Percentiles rank a stretch among this genome's conserved stretches.
phyloP scores from a whole-genome alignment of 2,329 filamentous ascomycete species.

The Camptophora hylomeconis region DNA sequence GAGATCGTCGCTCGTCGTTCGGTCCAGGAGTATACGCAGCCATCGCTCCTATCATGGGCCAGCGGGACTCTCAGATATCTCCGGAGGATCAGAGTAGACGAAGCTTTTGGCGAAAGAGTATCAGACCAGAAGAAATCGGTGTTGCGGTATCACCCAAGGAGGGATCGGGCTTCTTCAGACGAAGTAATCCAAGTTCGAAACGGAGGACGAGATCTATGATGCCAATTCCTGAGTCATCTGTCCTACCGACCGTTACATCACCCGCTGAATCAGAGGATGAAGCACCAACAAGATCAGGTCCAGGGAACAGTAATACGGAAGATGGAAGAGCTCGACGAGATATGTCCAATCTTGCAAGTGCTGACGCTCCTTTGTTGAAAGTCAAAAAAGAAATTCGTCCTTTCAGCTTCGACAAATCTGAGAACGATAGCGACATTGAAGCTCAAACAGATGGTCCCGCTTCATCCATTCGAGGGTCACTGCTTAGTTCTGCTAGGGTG shows the following conservation, averaged over 20 bases:
- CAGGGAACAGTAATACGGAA: not conserved
- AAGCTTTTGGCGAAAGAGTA: conserved; percentile 20
- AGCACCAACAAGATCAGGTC: not conserved
- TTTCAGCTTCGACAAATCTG: too few relatives aligned
- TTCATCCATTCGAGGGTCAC: too few relatives aligned
- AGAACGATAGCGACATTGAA: too few relatives aligned
- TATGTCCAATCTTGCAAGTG: too few relatives aligned
- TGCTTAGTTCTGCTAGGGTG: conserved; percentile 6
- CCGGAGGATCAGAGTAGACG: conserved; percentile 13
- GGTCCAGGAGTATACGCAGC: too few relatives aligned
- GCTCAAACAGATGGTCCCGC: too few relatives aligned
- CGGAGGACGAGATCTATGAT: conserved; percentile 5
- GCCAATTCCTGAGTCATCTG: conserved; percentile 3
- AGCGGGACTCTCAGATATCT: too few relatives aligned
- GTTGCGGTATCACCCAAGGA: conserved; percentile 20
- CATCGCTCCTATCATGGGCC: conserved; percentile 13
- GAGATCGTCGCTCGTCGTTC: too few relatives aligned
- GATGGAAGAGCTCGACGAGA: too few relatives aligned
- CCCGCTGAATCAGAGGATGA: not conserved
- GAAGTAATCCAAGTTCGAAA: conserved; percentile 6
- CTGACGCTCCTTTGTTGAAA: too few relatives aligned
- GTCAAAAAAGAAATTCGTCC: too few relatives aligned
- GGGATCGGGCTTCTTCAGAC: conserved; percentile 2
- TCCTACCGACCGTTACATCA: conserved; percentile 2
- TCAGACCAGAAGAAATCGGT: conserved; percentile 19